A percentile compares a stretch with the other conserved stretches of the same genome.
Conservation (phyloP, 352 stramenopile species). For the Globisporangium lucens region DNA sequence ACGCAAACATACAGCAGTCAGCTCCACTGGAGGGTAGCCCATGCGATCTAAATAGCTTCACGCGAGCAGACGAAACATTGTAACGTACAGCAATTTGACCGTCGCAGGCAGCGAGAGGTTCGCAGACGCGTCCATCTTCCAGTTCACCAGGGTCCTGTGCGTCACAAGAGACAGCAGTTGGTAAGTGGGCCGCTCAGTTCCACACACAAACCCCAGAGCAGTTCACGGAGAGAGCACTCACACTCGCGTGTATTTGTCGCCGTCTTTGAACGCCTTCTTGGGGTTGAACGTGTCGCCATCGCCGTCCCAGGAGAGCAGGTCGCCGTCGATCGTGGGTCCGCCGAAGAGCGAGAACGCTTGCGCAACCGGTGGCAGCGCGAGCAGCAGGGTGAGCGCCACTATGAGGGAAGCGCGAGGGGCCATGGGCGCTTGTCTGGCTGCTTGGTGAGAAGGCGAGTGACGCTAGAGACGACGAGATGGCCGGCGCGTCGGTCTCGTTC, state of each 20-base stretch:
- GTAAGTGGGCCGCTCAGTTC: not conserved
- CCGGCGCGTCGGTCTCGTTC: not conserved
- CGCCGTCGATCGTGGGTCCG: constrained; percentile 37
- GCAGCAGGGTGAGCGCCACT: not conserved
- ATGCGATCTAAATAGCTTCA: not conserved
- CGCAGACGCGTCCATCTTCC: constrained; percentile 38
- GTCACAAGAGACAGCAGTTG: not conserved
- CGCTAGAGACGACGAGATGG: not conserved
- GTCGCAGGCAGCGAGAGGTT: constrained; percentile 47
- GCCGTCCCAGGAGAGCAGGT: constrained; percentile 51
- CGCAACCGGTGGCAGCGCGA: constrained; percentile 8
- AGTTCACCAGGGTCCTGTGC: constrained; percentile 55
- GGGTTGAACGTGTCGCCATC: constrained; percentile 45
- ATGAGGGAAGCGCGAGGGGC: not conserved
- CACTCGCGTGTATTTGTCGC: constrained; percentile 52
- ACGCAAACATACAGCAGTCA: not conserved
- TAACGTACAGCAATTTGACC: constrained; percentile 48
- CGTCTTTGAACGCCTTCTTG: constrained; percentile 37
- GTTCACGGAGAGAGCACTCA: constrained; percentile 14
- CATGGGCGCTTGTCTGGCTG: not conserved
- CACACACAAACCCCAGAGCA: not conserved
- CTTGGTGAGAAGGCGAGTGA: not conserved
- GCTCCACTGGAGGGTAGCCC: not conserved
- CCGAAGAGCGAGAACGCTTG: constrained; percentile 40
- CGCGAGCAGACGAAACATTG: not conserved